These are phyloP conservation scores for Aspergillus sp. DNA, from an alignment of 2,329 filamentous ascomycete species.

Conservation along the genomic window DNA sequence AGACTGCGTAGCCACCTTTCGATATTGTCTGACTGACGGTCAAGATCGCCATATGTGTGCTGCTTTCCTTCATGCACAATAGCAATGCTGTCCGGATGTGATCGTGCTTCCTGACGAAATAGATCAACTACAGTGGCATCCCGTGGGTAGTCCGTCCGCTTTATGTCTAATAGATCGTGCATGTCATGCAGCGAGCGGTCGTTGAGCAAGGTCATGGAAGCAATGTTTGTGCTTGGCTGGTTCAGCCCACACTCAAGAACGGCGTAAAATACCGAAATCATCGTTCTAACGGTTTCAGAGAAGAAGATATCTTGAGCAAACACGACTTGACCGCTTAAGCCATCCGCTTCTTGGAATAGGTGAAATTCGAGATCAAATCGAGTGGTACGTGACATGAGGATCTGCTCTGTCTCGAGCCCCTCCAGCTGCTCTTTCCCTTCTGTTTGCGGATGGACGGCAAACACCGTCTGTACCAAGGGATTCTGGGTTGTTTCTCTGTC, in stretches of 20 bases:
- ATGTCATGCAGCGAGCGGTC: no score
- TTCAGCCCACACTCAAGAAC: not conserved
- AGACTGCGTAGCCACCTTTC: no score
- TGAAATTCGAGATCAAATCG: constrained; percentile 14
- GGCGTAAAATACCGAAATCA: constrained; percentile 2
- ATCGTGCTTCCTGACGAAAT: no score
- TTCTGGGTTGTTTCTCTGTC: constrained; percentile 3
- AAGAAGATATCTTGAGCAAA: constrained; percentile 3
- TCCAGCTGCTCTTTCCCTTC: not conserved
- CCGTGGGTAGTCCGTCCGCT: no score
- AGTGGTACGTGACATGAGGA: not conserved
- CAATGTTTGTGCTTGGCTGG: not conserved
- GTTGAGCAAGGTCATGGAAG: no score
- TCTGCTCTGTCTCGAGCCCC: constrained; percentile 5
- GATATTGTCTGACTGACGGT: no score
- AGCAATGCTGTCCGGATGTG: no score
- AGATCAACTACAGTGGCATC: no score
- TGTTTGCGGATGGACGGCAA: constrained; percentile 2
- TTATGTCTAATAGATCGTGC: no score
- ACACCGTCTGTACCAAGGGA: constrained; percentile 4
- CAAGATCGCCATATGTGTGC: no score
- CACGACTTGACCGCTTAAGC: not conserved
- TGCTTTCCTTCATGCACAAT: no score
- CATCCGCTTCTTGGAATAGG: not conserved
- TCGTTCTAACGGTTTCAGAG: not conserved